Conservation (phyloP, 2,329 filamentous ascomycete species). For the Alternaria consortialis region DNA sequence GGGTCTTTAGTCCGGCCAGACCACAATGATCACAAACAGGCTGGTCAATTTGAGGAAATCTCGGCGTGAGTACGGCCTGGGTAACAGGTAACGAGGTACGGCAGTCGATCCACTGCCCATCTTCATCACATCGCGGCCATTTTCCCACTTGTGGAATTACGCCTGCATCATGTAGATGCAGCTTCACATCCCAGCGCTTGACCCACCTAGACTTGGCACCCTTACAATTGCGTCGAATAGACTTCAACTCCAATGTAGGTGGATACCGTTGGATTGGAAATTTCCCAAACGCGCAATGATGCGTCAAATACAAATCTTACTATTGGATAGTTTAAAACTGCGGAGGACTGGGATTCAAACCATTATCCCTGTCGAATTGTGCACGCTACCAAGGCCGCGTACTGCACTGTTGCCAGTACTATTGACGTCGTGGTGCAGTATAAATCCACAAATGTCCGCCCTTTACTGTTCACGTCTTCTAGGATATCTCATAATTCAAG, state of each 20-base stretch:
- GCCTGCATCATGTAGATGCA: slow-evolving; percentile 9
- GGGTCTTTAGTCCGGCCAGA: neutral
- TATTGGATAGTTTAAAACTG: slow-evolving; percentile 6
- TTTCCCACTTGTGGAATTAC: neutral
- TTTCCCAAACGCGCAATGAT: slow-evolving; percentile 2
- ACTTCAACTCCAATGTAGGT: neutral
- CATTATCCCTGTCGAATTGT: neutral
- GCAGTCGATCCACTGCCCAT: neutral
- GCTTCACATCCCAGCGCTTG: slow-evolving; percentile 5
- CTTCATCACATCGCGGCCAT: neutral
- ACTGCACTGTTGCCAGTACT: neutral
- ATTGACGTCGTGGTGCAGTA: neutral
- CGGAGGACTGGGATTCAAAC: neutral
- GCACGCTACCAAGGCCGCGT: neutral
- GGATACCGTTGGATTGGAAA: neutral
- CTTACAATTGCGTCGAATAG: slow-evolving; percentile 7
- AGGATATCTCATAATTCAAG: slow-evolving; percentile 11
- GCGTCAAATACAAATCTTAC: slow-evolving; percentile 8
- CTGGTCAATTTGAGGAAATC: neutral
- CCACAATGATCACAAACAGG: neutral
- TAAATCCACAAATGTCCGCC: slow-evolving; percentile 6
- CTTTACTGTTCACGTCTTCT: neutral
- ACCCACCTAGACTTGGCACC: slow-evolving; percentile 22
- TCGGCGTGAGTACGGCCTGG: neutral
- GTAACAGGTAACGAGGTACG: slow-evolving; percentile 2